Percentiles rank a stretch among this genome's conserved stretches.
Conservation (phyloP, 495 filamentous ascomycete genomes). For the Pyrenopolyporus hunteri region DNA sequence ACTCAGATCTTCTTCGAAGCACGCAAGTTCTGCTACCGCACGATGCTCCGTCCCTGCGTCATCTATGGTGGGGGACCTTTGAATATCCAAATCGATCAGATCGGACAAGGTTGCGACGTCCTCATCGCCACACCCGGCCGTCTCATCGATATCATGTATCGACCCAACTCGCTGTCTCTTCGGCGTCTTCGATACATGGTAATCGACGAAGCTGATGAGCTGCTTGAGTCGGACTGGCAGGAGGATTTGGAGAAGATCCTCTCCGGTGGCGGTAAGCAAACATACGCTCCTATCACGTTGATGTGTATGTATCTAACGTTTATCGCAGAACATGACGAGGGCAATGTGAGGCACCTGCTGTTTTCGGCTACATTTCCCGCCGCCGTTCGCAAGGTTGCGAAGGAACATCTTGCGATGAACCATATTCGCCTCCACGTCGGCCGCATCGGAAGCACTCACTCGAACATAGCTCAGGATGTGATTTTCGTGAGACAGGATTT, state of each 20-base stretch:
- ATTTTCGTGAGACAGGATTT: constrained; percentile 62
- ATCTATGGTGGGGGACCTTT: constrained; percentile 83
- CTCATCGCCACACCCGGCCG: constrained; percentile 89
- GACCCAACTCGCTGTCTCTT: constrained; percentile 69
- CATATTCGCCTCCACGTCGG: constrained; percentile 83
- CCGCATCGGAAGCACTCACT: constrained; percentile 77
- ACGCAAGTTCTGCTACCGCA: constrained; percentile 87
- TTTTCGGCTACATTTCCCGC: constrained; percentile 94
- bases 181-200: constrained; percentile 80
- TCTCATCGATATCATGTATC: constrained; percentile 78
- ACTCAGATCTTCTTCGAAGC: constrained; percentile 95
- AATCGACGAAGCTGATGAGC: constrained; percentile 94
- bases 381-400: constrained; percentile 74
- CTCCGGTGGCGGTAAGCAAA: constrained; percentile 74
- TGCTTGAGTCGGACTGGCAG: constrained; percentile 79
- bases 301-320: constrained; percentile 15
- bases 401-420: constrained; percentile 70
- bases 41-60: constrained; percentile 92
- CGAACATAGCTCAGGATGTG: constrained; percentile 80
- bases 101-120: constrained; percentile 85
- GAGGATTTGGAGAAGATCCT: constrained; percentile 72
- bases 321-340: constrained; percentile 73
- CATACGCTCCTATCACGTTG: not conserved
- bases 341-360: constrained; percentile 82
- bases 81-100: constrained; percentile 67